Conservation (phyloP, 805 yeast species). For the Jamesozyma rosinii region DNA sequence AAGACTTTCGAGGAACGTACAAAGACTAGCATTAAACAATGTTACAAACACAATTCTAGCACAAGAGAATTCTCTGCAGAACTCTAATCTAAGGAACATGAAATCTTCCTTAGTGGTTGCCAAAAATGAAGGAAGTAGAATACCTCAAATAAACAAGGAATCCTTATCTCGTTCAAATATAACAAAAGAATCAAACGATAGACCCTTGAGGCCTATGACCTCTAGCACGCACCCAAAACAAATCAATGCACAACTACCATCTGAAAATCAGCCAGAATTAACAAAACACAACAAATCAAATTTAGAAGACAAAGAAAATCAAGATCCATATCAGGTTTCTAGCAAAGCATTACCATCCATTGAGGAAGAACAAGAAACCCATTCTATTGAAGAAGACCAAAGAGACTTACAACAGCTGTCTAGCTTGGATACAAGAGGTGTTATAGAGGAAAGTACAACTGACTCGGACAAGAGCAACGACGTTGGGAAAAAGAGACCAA, state of each 20-base stretch:
- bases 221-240: neutral
- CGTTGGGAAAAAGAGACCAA: conserved; percentile 29
- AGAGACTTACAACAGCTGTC: neutral
- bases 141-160: conserved; percentile 14
- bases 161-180: conserved; percentile 1
- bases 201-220: neutral
- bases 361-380: conserved; percentile 11
- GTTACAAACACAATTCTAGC: conserved; percentile 28
- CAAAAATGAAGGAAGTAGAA: conserved; percentile 14
- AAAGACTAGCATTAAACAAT: conserved; percentile 29
- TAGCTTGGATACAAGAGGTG: neutral
- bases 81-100: conserved; percentile 12
- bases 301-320: conserved; percentile 22
- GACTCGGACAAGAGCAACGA: conserved; percentile 10
- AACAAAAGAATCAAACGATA: conserved; percentile 3
- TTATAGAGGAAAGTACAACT: neutral
- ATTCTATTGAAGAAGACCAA: neutral
- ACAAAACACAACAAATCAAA: conserved; percentile 1
- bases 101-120: conserved; percentile 13
- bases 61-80: conserved; percentile 16
- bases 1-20: conserved; percentile 16
- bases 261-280: conserved; percentile 1
- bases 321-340: conserved; percentile 12
- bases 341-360: conserved; percentile 12
- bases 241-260: neutral